Conservation (phyloP, 768 basidiomycete genomes). For the Tylopilus sp. region DNA sequence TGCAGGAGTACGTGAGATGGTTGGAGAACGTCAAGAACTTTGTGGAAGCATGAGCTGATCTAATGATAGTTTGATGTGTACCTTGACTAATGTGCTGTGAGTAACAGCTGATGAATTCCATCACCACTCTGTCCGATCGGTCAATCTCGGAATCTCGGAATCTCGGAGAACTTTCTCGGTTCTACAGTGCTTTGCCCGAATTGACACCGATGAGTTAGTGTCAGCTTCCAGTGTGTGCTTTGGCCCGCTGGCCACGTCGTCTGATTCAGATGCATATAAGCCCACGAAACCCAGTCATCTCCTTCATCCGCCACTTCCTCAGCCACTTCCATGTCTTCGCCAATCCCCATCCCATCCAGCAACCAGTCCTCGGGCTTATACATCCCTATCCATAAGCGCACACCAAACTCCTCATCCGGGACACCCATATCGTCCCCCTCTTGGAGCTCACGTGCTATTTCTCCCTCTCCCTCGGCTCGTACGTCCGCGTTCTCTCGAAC, state of each 20-base stretch:
- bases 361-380: constrained; percentile 26
- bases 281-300: not conserved
- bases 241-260: not conserved
- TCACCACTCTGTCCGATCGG: constrained; percentile 18
- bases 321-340: constrained; percentile 20
- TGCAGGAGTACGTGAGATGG: constrained; percentile 91
- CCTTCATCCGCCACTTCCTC: not conserved
- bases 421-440: constrained; percentile 10
- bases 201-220: not conserved
- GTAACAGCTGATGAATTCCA: constrained; percentile 15
- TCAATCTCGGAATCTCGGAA: constrained; percentile 1
- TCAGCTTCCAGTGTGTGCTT: not conserved
- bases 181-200: not conserved
- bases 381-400: constrained; percentile 40
- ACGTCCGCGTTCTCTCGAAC: not conserved
- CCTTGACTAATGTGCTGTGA: not conserved
- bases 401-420: constrained; percentile 10
- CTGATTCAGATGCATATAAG: not conserved
- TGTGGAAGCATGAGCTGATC: constrained; percentile 54
- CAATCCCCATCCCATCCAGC: constrained; percentile 14
- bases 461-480: constrained; percentile 3
- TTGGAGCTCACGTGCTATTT: constrained; percentile 6
- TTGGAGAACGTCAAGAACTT: constrained; percentile 78
- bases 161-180: constrained; percentile 19
- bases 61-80: not conserved